Evolutionary conservation across 2,329 filamentous ascomycete species (phyloP).

Genomic region (Ophiosphaerella narmari): DNA sequence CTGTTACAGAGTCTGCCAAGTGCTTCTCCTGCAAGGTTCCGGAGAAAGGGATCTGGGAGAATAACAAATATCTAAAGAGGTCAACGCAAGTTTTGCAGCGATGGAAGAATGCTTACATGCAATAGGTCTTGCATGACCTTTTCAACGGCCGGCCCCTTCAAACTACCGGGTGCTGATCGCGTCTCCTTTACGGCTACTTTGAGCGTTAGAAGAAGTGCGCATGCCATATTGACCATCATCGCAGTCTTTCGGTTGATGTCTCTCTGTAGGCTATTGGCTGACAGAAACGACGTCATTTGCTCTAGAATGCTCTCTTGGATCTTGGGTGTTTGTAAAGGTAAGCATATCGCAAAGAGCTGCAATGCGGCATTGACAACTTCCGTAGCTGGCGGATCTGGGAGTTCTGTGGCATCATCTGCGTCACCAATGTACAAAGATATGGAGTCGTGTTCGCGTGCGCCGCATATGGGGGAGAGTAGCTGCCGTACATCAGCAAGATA

Average conservation of each 20-base stretch:
- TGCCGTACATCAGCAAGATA: slow-evolving; percentile 25
- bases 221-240: slow-evolving; percentile 86
- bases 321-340: slow-evolving; percentile 85
- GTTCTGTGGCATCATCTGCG: slow-evolving; percentile 52
- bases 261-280: slow-evolving; percentile 76
- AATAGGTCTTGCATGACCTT: slow-evolving; percentile 71
- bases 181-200: slow-evolving; percentile 86
- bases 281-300: slow-evolving; percentile 88
- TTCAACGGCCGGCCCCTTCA: slow-evolving; percentile 77
- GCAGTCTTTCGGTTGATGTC: slow-evolving; percentile 89
- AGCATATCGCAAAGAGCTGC: slow-evolving; percentile 86
- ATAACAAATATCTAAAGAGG: slow-evolving; percentile 68
- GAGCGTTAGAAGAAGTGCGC: slow-evolving; percentile 77
- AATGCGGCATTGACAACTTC: slow-evolving; percentile 96
- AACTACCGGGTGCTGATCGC: slow-evolving; percentile 70
- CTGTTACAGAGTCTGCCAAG: slow-evolving; percentile 82
- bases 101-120: slow-evolving; percentile 64
- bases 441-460: slow-evolving; percentile 87
- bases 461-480: slow-evolving; percentile 69
- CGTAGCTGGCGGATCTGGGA: slow-evolving; percentile 82
- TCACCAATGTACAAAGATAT: slow-evolving; percentile 73
- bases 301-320: slow-evolving; percentile 96
- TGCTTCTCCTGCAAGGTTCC: slow-evolving; percentile 82
- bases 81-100: slow-evolving; percentile 6
- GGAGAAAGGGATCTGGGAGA: slow-evolving; percentile 82